Base-by-base conservation (phyloP, 106 monocot genomes). In the Dendrobium officinale region DNA sequence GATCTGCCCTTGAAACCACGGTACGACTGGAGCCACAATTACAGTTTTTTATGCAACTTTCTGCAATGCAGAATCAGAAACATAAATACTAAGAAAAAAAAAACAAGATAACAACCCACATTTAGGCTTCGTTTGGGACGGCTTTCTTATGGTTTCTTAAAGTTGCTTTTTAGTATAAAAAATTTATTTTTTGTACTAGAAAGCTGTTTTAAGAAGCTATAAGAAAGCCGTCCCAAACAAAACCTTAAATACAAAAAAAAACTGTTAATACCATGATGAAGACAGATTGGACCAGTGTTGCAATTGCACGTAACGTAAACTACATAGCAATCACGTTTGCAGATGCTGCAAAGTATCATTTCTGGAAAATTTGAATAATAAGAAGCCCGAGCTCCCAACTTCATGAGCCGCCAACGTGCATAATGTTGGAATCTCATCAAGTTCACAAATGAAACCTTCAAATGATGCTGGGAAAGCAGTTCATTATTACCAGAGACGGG, bases 391-490 rank as follows among this genome's bases (percentile, higher is more conserved):
- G 87, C 87, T 79, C 91, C 83, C 9, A 70, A 81, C 45, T 85
- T 89, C 85, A 55, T 77, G 6, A 98, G 80, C 4, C 75, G 78
- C 87, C 82, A 83, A 44, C 88, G 85, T 75, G 54, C 89, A 47
- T 81, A 87, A 49, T 85, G 86, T 67, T 87, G 85, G 74, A 89
- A 86, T 18, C 84, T 85, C 77, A 94, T 98, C 66, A 98, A 86
- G 4, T 81, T 76, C 61, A 87, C 89, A 86, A 92, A 98, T 41
- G 85, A 87, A 83, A 82, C 55, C 78, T 88, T 87, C 11, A 88
- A 73, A 59, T 85, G 81, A 17, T 4, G 44, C 17, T 88, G 79
- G 15, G 88, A 88, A 24, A 42, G 22, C 6, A 85, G 42, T 75
- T 92, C 84, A 56, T 84, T 86, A 54, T 29, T 72, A 67, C 78